Conservation (phyloP, 1,284 basidiomycete genomes). For the Coniferiporia sulphurascens region DNA sequence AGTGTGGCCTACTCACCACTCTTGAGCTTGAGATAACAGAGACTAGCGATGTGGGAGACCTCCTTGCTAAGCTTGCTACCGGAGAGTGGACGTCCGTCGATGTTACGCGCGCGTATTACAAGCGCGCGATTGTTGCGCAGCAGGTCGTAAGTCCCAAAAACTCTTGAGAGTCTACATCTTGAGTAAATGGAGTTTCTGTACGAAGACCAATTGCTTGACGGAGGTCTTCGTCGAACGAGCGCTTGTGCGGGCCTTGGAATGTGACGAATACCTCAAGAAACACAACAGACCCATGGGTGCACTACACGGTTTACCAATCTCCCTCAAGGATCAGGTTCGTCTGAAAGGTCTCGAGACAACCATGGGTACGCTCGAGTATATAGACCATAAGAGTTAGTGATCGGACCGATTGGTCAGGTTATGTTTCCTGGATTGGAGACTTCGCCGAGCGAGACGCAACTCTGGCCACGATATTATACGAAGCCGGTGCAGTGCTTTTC, state of each 20-base stretch:
- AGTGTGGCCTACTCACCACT: slow-evolving; percentile 53
- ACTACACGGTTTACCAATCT: slow-evolving; percentile 61
- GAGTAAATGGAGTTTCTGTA: slow-evolving; percentile 15
- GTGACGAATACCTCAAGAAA: slow-evolving; percentile 50
- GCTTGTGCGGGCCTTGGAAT: slow-evolving; percentile 47
- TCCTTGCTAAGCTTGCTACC: slow-evolving; percentile 45
- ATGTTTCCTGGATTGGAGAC: slow-evolving; percentile 60
- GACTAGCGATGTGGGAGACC: slow-evolving; percentile 40
- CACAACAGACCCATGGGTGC: slow-evolving; percentile 50
- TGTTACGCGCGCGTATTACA: slow-evolving; percentile 73
- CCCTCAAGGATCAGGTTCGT: slow-evolving; percentile 56
- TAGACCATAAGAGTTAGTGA: background rate
- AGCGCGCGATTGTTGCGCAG: slow-evolving; percentile 77
- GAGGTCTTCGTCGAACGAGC: slow-evolving; percentile 64
- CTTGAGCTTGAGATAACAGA: slow-evolving; percentile 68
- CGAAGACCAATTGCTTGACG: slow-evolving; percentile 62
- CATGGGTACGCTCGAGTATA: slow-evolving; percentile 34
- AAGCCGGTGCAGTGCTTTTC: slow-evolving; percentile 62
- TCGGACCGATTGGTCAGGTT: slow-evolving; percentile 38
- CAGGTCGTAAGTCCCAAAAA: slow-evolving; percentile 55
- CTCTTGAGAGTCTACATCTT: slow-evolving; percentile 3
- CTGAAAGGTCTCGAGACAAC: slow-evolving; percentile 50
- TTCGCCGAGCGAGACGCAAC: slow-evolving; percentile 49
- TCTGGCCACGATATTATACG: slow-evolving; percentile 55
- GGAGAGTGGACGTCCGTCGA: slow-evolving; percentile 57